A percentile compares a stretch with the other conserved stretches of the same genome.
Conservation (phyloP, 2,329 filamentous ascomycete species). For the Penicillium sp. region DNA sequence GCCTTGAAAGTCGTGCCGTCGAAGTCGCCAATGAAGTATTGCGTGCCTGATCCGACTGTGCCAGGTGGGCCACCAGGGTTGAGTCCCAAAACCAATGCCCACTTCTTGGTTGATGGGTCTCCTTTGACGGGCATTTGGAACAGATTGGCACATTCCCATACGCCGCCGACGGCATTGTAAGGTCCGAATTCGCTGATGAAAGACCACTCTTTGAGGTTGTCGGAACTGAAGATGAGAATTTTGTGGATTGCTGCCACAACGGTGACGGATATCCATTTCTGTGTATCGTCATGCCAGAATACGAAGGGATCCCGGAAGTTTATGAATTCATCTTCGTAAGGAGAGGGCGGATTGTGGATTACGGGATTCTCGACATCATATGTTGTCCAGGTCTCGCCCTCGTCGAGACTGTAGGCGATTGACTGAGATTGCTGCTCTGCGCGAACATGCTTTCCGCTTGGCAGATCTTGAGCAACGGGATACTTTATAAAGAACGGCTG, state of each 20-base stretch:
- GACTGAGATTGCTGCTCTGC: conserved; percentile 50
- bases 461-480: conserved; percentile 16
- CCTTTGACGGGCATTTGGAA: conserved; percentile 23
- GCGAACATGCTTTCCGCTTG: conserved; percentile 22
- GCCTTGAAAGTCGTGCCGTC: conserved; percentile 25
- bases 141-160: conserved; percentile 32
- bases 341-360: conserved; percentile 48
- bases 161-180: conserved; percentile 25
- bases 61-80: conserved; percentile 32
- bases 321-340: conserved; percentile 41
- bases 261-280: conserved; percentile 23
- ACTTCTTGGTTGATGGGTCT: conserved; percentile 21
- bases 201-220: conserved; percentile 28
- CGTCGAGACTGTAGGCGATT: conserved; percentile 62
- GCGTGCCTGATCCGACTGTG: conserved; percentile 28
- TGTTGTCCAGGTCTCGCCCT: conserved; percentile 59
- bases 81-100: conserved; percentile 24
- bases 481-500: conserved; percentile 14
- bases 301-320: conserved; percentile 63
- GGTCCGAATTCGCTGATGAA: conserved; percentile 26
- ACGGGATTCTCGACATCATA: conserved; percentile 59
- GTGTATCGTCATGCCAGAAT: conserved; percentile 24
- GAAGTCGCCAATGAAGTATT: conserved; percentile 31
- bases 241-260: conserved; percentile 21
- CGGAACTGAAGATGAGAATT: conserved; percentile 24